phyloP scores from a whole-genome alignment of 208 protist genomes.

The Trypanosoma vivax region DNA sequence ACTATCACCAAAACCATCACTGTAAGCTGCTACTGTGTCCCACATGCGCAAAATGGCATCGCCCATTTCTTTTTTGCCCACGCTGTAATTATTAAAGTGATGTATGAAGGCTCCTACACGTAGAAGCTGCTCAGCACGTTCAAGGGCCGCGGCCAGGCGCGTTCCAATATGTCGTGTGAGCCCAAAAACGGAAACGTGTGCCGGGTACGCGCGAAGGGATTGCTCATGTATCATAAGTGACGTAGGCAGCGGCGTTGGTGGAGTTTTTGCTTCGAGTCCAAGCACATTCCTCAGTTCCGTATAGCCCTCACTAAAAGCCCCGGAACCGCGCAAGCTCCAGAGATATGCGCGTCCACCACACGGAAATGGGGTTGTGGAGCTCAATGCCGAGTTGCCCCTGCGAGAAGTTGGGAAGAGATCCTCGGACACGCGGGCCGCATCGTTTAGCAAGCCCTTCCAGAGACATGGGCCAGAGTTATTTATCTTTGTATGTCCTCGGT shows the following conservation, averaged over 20 bases:
- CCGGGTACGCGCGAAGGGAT: constrained; percentile 8
- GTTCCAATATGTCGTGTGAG: constrained; percentile 32
- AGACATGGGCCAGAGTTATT: background rate
- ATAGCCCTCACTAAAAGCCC: constrained; percentile 28
- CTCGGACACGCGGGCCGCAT: constrained; percentile 21
- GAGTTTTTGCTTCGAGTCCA: background rate
- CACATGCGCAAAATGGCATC: constrained; percentile 42
- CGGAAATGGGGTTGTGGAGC: background rate
- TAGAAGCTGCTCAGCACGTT: constrained; percentile 41
- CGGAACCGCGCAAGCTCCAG: constrained; percentile 50
- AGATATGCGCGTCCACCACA: constrained; percentile 17
- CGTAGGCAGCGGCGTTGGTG: background rate
- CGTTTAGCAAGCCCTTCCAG: constrained; percentile 20
- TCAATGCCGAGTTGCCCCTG: background rate
- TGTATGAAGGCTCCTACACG: constrained; percentile 56
- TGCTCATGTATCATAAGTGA: constrained; percentile 8
- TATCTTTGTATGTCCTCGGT: background rate
- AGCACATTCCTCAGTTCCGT: constrained; percentile 44
- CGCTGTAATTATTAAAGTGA: constrained; percentile 63
- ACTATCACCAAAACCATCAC: background rate
- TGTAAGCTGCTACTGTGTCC: constrained; percentile 56
- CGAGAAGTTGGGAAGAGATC: constrained; percentile 20
- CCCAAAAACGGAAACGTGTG: constrained; percentile 44
- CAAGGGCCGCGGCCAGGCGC: constrained; percentile 23
- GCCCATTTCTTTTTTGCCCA: constrained; percentile 35